Base-by-base conservation (phyloP, 176 grass and related monocot genomes). In the Pontederia paniculata region DNA sequence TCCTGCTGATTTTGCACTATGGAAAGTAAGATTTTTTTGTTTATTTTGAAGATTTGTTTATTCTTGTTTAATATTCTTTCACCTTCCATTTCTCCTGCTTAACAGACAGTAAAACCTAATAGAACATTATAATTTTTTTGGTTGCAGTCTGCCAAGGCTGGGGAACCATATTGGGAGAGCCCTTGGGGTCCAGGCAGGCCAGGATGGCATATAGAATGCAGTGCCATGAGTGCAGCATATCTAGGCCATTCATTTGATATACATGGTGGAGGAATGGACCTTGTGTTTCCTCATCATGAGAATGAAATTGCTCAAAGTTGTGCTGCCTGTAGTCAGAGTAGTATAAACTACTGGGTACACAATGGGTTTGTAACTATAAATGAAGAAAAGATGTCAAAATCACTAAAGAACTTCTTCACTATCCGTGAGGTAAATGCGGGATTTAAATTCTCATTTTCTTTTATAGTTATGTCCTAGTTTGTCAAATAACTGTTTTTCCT, bases 311-410 rank as follows among this genome's bases (percentile, higher is more conserved):
- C 86, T 21, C 91, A 97, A 66, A 97, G 91, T 44, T 77, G 83
- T 81, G 91, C 91, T 2, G 86, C 91, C 21, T 97, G 91, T 52
- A 81, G 77, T 51, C 73, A 89, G n/a, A 89, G 86, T 55, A 83
- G 44, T 59, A 83, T 97, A 60, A 77, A 64, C 69, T 97, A 84
- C 44, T 97, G 91, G 91, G 54, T 97, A 53, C 91, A 97, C 62
- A 97, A 97, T 52, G 91, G 91, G 72, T 97, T 97, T 90, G 91
- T 97, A 42, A 90, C 86, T 81, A 82, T 97, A 45, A 78, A 97
- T 63, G 82, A 81, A 14, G 86, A 90, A 54, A 97, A 97, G 63
- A 97, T 97, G 91, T 87, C 86, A 9, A 97, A 97, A 57, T 90
- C 86, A 0, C 78, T 90, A 13, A 84, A 84, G 48, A 96, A 89